Evolutionary conservation across 1,284 basidiomycete genomes (phyloP), one percentile per base, ranked within the genome.

Genomic region (Neonothopanus nambi): DNA sequence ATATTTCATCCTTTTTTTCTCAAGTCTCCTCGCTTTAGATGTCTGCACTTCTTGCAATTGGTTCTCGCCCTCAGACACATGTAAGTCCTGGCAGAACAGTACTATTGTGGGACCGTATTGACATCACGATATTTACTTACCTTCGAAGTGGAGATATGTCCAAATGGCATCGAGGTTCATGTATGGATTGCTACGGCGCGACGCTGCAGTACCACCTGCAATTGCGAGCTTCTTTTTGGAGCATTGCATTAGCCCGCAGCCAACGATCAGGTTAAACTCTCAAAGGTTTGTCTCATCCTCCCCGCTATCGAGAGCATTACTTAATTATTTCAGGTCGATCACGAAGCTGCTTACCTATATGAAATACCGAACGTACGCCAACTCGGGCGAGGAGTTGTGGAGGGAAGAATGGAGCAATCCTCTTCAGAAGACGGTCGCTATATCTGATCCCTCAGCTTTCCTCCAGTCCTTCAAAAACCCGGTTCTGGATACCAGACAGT

Each of bases 101-200:
- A 53, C n/a, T n/a, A 24, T 13, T 43, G 48, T 45, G 20, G 42
- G 20, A 36, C 33, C 48, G 58, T 26, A 59, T 40, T 30, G 43
- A 45, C 30, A 28, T 43, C 2, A 39, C 17, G 41, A 52, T 52
- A 52, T 69, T n/a, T n/a, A n/a, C n/a, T n/a, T n/a, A n/a, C n/a
- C n/a, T n/a, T n/a, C n/a, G n/a, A n/a, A 98, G 85, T 98, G 95
- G 95, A 80, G 93, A 67, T 98, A 97, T 71, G 76, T 86, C 1
- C 85, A 93, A 70, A 88, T 87, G 57, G 87, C 92, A 1, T 74
- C 82, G 18, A 83, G 85, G 38, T 89, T 94, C 66, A 70, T 98
- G 28, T 77, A 79, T 26, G 78, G 81, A 20, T 76, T 96, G 40
- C 76, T 93, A 44, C 82, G 93, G 51, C 80, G 94, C 62, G 94